Evolutionary conservation across 805 yeast genomes (phyloP).

Genomic region (Jamesozyma jinghongensis): DNA sequence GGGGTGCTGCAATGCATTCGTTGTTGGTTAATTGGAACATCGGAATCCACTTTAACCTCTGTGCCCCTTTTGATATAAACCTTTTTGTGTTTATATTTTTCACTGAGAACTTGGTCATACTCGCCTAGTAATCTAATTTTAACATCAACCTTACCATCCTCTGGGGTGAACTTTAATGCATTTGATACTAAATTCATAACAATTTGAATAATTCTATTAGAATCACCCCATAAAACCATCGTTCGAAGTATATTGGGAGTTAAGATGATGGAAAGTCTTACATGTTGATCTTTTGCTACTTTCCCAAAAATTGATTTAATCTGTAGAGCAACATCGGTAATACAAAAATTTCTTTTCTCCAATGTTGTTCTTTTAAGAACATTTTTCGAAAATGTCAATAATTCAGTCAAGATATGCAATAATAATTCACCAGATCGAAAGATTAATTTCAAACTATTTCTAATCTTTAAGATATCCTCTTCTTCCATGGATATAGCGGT

Average conservation of each 20-base stretch:
- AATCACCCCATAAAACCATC: constrained; percentile 74
- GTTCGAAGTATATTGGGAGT: constrained; percentile 52
- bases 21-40: background rate
- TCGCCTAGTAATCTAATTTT: constrained; percentile 57
- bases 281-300: constrained; percentile 68
- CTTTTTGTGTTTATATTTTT: constrained; percentile 32
- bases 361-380: constrained; percentile 75
- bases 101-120: constrained; percentile 49
- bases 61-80: constrained; percentile 37
- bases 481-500: constrained; percentile 91
- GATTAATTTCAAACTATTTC: constrained; percentile 69
- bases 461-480: constrained; percentile 53
- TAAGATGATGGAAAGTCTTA: constrained; percentile 52
- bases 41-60: constrained; percentile 4
- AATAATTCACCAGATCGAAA: constrained; percentile 87
- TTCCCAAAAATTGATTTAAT: constrained; percentile 77
- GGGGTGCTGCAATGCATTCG: constrained; percentile 1
- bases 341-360: constrained; percentile 72
- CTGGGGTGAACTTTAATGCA: constrained; percentile 86
- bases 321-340: constrained; percentile 76
- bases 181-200: constrained; percentile 89
- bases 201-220: constrained; percentile 82
- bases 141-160: constrained; percentile 71
- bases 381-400: constrained; percentile 82
- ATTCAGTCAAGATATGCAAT: constrained; percentile 80